Base-by-base conservation (phyloP, 2,329 filamentous ascomycete genomes). In the Fusarium globosum region DNA sequence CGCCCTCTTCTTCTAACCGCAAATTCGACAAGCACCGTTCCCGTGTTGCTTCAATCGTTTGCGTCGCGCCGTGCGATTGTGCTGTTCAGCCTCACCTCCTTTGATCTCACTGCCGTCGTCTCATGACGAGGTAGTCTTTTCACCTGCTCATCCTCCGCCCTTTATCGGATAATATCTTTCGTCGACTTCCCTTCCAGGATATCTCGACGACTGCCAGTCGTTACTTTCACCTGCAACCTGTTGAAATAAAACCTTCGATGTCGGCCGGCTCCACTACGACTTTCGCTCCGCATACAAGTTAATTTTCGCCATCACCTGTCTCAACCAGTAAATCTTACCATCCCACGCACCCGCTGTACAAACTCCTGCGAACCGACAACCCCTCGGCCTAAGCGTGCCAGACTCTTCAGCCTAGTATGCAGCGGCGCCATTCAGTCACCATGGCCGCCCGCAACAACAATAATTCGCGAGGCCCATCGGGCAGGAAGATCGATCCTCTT, bases 391-490 rank as follows among this genome's bases (percentile, higher is more conserved):
- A 65, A 74, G 73, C 62, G 69, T 67, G 65, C 65, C 70, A 69
- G 55, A 65, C 60, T 77, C 60, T 62, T 64, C 61, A 69, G 64
- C 67, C 75, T 77, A 77, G 71, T 66, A 78, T 78, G 76, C 75
- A 78, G 75, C 76, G 76, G 76, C 76, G 76, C 69, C 73, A 76
- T 64, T 80, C 80, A 69, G 76, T 82, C 71, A 72, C 77, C 61
- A 81, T 78, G 73, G 74, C 80, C 71, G 81, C 81, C 75, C 81
- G 80, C 76, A 79, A 80, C 51, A 80, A 80, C 48, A 82, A 78
- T 74, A 82, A 79, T 74, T 80, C 80, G 45, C 76, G 75, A 65
- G 72, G 73, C 52, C 79, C 79, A 21, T 66, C 74, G 38, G 76
- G 77, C 65, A 77, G 78, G 67, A 81, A 80, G 55, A 74, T 77